These are phyloP conservation scores for Panellus pusillus DNA, from an alignment of 768 basidiomycete genomes.

Conservation along the genomic window DNA sequence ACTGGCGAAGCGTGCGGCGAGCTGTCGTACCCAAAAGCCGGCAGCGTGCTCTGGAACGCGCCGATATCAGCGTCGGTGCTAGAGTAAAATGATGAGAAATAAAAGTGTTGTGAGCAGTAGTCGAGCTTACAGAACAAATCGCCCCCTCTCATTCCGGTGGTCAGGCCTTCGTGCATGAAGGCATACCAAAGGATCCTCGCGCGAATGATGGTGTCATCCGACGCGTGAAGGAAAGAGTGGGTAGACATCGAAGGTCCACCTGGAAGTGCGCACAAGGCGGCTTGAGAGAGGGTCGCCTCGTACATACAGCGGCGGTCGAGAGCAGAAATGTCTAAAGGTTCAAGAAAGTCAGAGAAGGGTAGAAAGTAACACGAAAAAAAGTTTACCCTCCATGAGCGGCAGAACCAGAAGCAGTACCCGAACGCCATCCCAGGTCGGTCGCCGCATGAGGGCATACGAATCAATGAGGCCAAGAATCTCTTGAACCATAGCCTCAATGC, in stretches of 20 bases:
- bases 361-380: neutral
- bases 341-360: neutral
- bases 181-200: slow-evolving; percentile 90
- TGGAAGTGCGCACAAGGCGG: slow-evolving; percentile 66
- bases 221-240: slow-evolving; percentile 45
- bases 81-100: neutral
- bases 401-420: slow-evolving; percentile 74
- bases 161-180: slow-evolving; percentile 81
- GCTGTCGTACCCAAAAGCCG: slow-evolving; percentile 34
- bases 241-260: slow-evolving; percentile 33
- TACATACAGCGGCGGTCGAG: slow-evolving; percentile 65
- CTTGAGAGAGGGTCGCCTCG: slow-evolving; percentile 81
- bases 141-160: slow-evolving; percentile 81
- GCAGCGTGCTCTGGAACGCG: slow-evolving; percentile 66
- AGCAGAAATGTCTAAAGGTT: slow-evolving; percentile 29
- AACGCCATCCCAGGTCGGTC: slow-evolving; percentile 86
- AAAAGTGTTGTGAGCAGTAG: slow-evolving; percentile 5
- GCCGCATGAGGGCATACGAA: slow-evolving; percentile 71
- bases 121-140: slow-evolving; percentile 68
- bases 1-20: slow-evolving; percentile 35
- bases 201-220: slow-evolving; percentile 63
- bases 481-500: slow-evolving; percentile 66
- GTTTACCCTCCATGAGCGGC: slow-evolving; percentile 81
- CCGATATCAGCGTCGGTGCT: slow-evolving; percentile 78
- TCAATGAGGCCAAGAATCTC: slow-evolving; percentile 83